Conservation (phyloP, 2,329 filamentous ascomycete species). For the Incumbomyces lentus region DNA sequence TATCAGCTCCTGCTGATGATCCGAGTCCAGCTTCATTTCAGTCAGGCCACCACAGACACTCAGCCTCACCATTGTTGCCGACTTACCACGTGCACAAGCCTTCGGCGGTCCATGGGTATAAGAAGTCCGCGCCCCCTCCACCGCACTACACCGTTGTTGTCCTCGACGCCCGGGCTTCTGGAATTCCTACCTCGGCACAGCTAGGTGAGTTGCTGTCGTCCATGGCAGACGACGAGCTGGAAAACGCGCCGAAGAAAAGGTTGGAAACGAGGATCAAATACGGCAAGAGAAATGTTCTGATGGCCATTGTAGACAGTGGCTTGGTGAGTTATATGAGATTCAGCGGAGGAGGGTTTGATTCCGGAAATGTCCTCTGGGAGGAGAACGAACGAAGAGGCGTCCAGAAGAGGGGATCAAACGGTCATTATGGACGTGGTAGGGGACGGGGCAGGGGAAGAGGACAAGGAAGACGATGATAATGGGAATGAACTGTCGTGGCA, state of each 20-base stretch:
- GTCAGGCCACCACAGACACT: conserved; percentile 12
- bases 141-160: conserved; percentile 83
- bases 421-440: conserved; percentile 15
- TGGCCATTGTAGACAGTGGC: conserved; percentile 84
- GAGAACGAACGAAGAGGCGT: conserved; percentile 15
- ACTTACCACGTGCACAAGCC: conserved; percentile 79
- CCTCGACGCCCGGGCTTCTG: conserved; percentile 61
- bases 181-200: conserved; percentile 63
- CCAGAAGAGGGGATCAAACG: conserved; percentile 22
- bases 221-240: conserved; percentile 58
- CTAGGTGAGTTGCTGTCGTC: conserved; percentile 61
- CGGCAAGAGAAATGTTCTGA: conserved; percentile 69
- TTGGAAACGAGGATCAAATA: conserved; percentile 73
- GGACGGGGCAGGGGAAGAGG: conserved; percentile 21
- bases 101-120: conserved; percentile 48
- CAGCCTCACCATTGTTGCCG: conserved; percentile 53
- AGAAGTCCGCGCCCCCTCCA: conserved; percentile 64
- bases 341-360: conserved; percentile 67
- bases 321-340: conserved; percentile 80
- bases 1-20: conserved; percentile 22
- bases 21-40: conserved; percentile 12
- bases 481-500: too few relatives aligned
- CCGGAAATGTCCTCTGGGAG: conserved; percentile 58
- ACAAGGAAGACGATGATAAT: conserved; percentile 21
- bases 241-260: conserved; percentile 35